A percentile compares a stretch with the other conserved stretches of the same genome.
phyloP scores from a whole-genome alignment of 768 basidiomycete species.

The Terana coerulea region DNA sequence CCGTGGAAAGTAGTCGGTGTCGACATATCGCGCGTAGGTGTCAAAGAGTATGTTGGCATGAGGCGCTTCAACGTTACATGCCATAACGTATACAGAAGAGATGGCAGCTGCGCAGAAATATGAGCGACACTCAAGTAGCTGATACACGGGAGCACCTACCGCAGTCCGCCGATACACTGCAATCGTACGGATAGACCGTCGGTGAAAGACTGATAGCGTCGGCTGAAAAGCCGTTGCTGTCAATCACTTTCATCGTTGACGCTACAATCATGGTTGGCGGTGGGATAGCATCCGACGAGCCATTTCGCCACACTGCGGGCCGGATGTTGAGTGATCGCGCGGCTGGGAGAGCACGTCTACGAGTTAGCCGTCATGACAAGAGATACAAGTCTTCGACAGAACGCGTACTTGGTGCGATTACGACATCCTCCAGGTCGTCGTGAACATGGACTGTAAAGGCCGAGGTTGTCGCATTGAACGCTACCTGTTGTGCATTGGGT shows the following conservation, averaged over 20 bases:
- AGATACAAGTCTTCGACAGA: background rate
- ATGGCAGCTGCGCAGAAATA: background rate
- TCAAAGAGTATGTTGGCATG: no score
- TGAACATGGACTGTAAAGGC: background rate
- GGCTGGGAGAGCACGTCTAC: no score
- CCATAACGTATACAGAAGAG: background rate
- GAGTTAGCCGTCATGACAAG: background rate
- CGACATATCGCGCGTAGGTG: no score
- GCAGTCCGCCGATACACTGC: background rate
- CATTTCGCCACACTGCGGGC: background rate
- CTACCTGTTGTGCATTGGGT: background rate
- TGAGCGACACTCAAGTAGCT: no score
- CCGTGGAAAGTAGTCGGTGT: no score
- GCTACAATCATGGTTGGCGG: background rate
- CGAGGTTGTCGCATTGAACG: background rate
- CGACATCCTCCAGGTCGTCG: background rate
- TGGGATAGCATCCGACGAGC: background rate
- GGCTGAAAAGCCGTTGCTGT: background rate
- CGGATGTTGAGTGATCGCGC: background rate
- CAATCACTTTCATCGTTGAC: background rate
- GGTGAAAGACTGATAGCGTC: background rate
- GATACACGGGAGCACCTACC: no score
- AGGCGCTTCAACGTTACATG: background rate
- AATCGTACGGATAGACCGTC: background rate
- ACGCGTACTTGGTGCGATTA: background rate